Evolutionary conservation across 1,139 yeast species (phyloP), one percentile per base, ranked within the genome.

Genomic region (Entelexis paramagnoliae): DNA sequence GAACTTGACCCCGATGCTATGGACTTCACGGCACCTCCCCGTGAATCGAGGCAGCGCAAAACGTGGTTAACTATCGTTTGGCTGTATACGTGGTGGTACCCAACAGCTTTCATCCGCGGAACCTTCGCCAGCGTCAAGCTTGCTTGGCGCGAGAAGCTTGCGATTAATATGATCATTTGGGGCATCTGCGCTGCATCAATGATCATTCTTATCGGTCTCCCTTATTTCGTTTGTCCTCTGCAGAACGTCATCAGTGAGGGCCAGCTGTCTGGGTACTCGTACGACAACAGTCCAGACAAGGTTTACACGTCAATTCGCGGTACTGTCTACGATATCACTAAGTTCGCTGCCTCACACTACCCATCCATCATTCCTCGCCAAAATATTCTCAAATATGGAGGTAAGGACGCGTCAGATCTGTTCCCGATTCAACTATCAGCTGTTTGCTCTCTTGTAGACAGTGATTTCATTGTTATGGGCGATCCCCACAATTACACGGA

Each of bases 91-190:
- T 70, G 69, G 68, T 70, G 69, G 67, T 56, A 68, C 19, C 74
- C 74, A 2, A 72, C 71, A 20, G 55, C 58, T 30, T 60, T 66
- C 46, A 65, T 70, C 54, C 50, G 61, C 26, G 58, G 69, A 58
- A 62, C 64, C 2, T 60, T 71, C 45, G 65, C 65, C 48, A 71
- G 69, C 52, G 61, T 70, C 24, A 67, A 72, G 16, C 58, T 65
- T 10, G 74, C 74, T 0, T 70, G 74, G 74, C 59, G 73, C 41
- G 74, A 70, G 51, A 70, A 70, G 59, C 55, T 70, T 28, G 72
- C 74, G 6, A 70, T 70, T 58, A 71, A 71, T 48, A 22, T 70
- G 57, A 62, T 70, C 56, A 70, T 70, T 45, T 71, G 73, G 73
- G 54, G 66, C 6, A 52, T 68, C 33, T 70, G 74, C 53, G 60